phyloP scores from a whole-genome alignment of 495 filamentous ascomycete species.

The Penicillium pulvis region DNA sequence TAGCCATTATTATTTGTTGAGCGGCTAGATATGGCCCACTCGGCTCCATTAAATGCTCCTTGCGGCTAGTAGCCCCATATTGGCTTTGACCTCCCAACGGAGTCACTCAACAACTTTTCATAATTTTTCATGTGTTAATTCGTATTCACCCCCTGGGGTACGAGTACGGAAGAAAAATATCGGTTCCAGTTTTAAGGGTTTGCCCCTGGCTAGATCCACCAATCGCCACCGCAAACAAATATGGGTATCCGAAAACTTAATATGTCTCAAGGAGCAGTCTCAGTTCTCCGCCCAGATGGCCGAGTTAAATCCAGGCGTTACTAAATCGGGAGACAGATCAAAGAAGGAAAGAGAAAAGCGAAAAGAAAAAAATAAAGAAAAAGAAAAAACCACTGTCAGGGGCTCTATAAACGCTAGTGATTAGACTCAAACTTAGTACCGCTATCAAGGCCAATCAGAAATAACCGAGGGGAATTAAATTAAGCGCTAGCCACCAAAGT shows the following conservation, averaged over 20 bases:
- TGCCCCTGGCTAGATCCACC: not conserved
- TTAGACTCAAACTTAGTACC: constrained; percentile 22
- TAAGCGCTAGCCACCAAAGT: constrained; percentile 13
- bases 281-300: not conserved
- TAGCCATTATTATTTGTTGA: not conserved
- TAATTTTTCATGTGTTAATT: not conserved
- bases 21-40: not conserved
- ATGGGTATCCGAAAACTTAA: not conserved
- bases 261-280: not conserved
- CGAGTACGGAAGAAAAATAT: not conserved
- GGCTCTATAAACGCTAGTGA: constrained; percentile 14
- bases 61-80: constrained; percentile 6
- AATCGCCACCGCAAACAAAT: not conserved
- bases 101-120: constrained; percentile 1
- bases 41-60: not conserved
- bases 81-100: not conserved
- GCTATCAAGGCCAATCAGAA: constrained; percentile 11
- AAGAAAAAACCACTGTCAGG: constrained; percentile 18
- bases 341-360: constrained; percentile 3
- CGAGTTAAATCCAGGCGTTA: not conserved
- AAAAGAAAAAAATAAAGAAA: constrained; percentile 15
- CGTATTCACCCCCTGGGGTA: not conserved
- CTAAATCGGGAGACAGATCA: not conserved
- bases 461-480: constrained; percentile 8
- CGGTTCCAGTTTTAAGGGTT: not conserved